Base-by-base conservation (phyloP, 768 basidiomycete genomes). In the Pleurotus pulmonarius region DNA sequence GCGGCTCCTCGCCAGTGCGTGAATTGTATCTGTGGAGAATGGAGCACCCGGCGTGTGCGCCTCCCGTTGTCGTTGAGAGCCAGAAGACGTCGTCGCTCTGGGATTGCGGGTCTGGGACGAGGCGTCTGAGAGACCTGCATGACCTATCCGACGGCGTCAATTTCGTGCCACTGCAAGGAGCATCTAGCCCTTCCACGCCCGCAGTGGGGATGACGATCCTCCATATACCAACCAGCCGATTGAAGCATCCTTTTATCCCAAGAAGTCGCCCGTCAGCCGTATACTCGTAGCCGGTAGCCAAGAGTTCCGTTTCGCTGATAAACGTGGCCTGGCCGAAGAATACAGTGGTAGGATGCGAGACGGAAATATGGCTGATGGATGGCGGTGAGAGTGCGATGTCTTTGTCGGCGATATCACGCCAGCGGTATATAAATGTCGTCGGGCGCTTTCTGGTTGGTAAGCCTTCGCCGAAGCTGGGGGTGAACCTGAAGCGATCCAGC, bases 401-500 rank as follows among this genome's bases (percentile, higher is more conserved):
- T 56, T 44, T 22, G n/a, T 9, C 44, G 11, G 38, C 48, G 24
- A 25, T 43, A 3, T 65, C 52, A 11, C 70, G 60, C 80, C 83
- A 86, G 8, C 70, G 70, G 48, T 85, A 74, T 11, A 88, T 49
- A 63, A 84, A 90, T 5, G 83, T 66, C 0, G 71, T 70, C 1
- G 88, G 84, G 3, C 72, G 68, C 57, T 75, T 79, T 64, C 78
- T 83, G 3, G 77, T 79, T 3, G 66, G 64, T n/a, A 86, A 64
- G 4, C 77, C 76, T 67, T 91, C 88, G 0, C 88, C 89, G 57
- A 87, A 82, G 45, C 79, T 73, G 4, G 87, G 86, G 1, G 63
- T 70, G 64, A 78, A 90, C 22, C 74, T 69, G 59, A 83, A 88
- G 54, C 80, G 70, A 59, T 75, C 70, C 1, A 64, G 56, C 12